phyloP scores from a whole-genome alignment of 2,329 filamentous ascomycete species.

The Botrytis sinoallii region DNA sequence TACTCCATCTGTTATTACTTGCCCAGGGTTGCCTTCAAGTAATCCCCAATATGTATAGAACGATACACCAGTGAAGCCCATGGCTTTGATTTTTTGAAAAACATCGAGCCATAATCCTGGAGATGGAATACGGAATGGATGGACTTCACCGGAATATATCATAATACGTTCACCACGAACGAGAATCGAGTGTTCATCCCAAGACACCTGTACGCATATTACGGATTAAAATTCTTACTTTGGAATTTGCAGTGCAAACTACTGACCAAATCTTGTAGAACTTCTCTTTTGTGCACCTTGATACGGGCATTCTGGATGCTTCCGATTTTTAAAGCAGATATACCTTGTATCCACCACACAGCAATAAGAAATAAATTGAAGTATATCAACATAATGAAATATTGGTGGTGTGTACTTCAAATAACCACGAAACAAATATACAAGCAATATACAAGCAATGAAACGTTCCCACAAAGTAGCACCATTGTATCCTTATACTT shows the following conservation, averaged over 20 bases:
- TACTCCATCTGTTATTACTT: constrained; percentile 67
- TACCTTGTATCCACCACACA: neutral
- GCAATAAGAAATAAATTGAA: neutral
- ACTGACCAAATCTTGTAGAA: constrained; percentile 54
- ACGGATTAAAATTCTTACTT: neutral
- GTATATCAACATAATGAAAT: neutral
- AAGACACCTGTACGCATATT: constrained; percentile 46
- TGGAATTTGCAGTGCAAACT: neutral
- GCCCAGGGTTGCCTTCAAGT: constrained; percentile 67
- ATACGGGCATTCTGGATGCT: constrained; percentile 6
- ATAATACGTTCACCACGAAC: constrained; percentile 60
- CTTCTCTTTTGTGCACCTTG: constrained; percentile 41
- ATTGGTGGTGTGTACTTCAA: neutral
- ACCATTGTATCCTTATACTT: constrained; percentile 4
- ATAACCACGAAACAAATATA: neutral
- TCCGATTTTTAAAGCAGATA: constrained; percentile 27
- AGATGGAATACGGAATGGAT: constrained; percentile 60
- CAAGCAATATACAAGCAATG: neutral
- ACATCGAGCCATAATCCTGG: constrained; percentile 65
- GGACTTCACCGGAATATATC: constrained; percentile 61
- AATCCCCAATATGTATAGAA: constrained; percentile 80
- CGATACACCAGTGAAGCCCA: constrained; percentile 76
- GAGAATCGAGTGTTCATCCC: constrained; percentile 61
- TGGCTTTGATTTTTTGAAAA: constrained; percentile 77
- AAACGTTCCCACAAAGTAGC: neutral